Conservation (phyloP, 305 asterid genomes). For the Fraxinus albicans region DNA sequence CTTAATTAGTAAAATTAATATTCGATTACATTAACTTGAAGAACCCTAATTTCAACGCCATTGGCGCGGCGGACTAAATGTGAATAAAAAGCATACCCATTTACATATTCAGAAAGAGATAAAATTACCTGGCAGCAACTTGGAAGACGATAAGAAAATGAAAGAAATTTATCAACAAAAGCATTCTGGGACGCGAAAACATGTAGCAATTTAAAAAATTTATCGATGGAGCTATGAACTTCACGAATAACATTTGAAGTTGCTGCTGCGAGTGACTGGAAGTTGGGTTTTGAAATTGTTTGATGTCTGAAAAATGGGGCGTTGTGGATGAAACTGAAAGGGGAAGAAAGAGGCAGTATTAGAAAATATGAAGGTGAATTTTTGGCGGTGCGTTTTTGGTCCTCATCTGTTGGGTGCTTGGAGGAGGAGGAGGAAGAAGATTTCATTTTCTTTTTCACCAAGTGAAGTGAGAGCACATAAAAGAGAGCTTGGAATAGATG, state of each 20-base stretch:
- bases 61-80: not conserved
- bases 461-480: not conserved
- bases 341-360: slow-evolving; percentile 38
- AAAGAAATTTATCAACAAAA: slow-evolving; percentile 36
- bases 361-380: slow-evolving; percentile 31
- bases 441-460: slow-evolving; percentile 21
- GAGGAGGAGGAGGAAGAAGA: slow-evolving; percentile 19
- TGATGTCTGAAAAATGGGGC: slow-evolving; percentile 44
- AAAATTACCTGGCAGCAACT: slow-evolving; percentile 42
- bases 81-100: not conserved
- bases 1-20: not conserved
- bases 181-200: slow-evolving; percentile 30
- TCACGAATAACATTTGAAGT: slow-evolving; percentile 45
- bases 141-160: slow-evolving; percentile 48
- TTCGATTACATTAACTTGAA: not conserved
- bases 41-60: not conserved
- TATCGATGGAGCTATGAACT: slow-evolving; percentile 43
- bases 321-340: slow-evolving; percentile 34
- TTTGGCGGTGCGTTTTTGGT: slow-evolving; percentile 8
- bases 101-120: not conserved
- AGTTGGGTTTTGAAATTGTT: slow-evolving; percentile 35
- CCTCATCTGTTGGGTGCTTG: slow-evolving; percentile 27
- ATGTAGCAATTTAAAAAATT: slow-evolving; percentile 34
- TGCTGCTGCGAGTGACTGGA: slow-evolving; percentile 26
- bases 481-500: not conserved